These are phyloP conservation scores for Picea glauca DNA, from an alignment of 75 land plant genomes.

Conservation along the genomic window DNA sequence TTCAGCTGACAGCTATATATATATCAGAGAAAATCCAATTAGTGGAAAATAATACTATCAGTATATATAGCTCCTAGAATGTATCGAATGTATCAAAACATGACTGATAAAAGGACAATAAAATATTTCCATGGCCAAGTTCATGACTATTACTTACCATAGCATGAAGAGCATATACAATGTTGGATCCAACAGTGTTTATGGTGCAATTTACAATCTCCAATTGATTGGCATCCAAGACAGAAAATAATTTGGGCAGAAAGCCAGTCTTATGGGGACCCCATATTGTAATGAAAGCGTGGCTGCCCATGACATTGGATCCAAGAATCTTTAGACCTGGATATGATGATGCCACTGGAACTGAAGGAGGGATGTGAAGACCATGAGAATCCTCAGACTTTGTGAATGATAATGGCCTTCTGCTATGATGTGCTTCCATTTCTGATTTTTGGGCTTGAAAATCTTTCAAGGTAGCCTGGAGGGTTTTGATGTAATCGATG, in stretches of 20 bases:
- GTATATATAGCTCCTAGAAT: neutral
- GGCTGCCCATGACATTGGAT: neutral
- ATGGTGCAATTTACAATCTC: neutral
- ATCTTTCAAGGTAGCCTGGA: neutral
- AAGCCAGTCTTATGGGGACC: neutral
- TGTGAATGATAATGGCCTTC: neutral
- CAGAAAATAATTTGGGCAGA: neutral
- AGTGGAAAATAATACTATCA: neutral
- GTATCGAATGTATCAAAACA: neutral
- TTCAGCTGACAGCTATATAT: neutral
- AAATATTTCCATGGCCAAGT: neutral
- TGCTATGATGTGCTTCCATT: neutral
- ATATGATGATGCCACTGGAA: neutral
- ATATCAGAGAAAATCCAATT: neutral
- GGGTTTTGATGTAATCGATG: neutral
- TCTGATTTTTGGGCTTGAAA: neutral
- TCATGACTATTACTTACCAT: neutral
- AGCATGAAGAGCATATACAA: neutral
- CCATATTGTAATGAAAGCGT: neutral
- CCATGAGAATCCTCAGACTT: neutral
- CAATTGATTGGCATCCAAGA: conserved; percentile 2
- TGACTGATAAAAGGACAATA: neutral
- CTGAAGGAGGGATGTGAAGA: neutral
- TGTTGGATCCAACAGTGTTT: neutral
- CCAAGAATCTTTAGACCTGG: neutral